Evolutionary conservation across 345 rosid genomes (phyloP).

Genomic region (Leavenworthia alabamica): DNA sequence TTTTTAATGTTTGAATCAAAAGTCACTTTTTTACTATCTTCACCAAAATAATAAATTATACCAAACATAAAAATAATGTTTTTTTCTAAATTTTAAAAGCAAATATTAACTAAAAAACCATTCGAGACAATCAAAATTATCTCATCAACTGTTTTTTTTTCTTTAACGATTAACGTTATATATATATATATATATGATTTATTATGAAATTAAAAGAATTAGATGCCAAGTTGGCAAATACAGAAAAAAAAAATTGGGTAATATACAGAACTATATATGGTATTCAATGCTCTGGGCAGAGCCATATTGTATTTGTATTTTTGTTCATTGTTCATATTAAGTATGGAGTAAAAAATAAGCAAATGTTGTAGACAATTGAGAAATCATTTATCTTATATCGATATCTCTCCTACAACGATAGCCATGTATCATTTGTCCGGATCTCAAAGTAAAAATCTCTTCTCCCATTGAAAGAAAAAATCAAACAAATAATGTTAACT

Average conservation of each 20-base stretch:
- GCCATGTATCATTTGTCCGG: neutral
- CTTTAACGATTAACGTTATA: no score
- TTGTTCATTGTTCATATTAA: neutral
- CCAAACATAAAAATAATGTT: neutral
- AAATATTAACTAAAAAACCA: no score
- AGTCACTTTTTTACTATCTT: neutral
- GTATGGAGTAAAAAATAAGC: conserved; percentile 12
- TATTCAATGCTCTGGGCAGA: neutral
- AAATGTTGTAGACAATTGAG: conserved; percentile 6
- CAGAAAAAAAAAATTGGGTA: no score
- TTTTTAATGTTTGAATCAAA: neutral
- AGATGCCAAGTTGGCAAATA: no score
- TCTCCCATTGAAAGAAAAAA: neutral
- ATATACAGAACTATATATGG: no score
- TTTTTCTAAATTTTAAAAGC: neutral
- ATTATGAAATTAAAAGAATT: no score
- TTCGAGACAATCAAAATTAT: no score
- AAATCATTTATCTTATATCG: neutral
- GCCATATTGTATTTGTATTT: neutral
- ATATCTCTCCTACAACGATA: conserved; percentile 11
- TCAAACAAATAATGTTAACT: neutral
- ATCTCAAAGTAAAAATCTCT: conserved; percentile 13
- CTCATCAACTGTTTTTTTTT: no score
- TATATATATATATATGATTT: no score
- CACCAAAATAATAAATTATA: neutral